Conservation (phyloP, 257 asterid genomes). For the Lantana camara region DNA sequence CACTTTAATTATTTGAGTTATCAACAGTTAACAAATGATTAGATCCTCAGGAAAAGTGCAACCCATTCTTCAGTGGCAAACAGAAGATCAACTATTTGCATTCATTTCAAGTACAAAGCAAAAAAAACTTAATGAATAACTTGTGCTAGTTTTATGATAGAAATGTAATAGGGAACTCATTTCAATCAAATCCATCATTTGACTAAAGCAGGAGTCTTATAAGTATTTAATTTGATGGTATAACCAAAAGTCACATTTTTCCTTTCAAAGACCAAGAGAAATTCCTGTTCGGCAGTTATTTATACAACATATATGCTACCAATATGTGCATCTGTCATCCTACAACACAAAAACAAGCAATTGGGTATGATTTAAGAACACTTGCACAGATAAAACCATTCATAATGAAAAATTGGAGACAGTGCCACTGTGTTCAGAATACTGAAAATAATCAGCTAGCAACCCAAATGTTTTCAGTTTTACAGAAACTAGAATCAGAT, state of each 20-base stretch:
- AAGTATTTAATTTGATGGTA: neutral
- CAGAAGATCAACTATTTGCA: neutral
- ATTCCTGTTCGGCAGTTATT: neutral
- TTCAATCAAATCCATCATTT: conserved; percentile 14
- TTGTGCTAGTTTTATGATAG: neutral
- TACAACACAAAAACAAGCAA: conserved; percentile 9
- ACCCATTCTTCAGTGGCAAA: conserved; percentile 20
- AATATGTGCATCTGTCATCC: conserved; percentile 1
- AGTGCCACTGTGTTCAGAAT: conserved; percentile 14
- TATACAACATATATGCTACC: neutral
- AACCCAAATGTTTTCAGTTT: conserved; percentile 24
- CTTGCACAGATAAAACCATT: neutral
- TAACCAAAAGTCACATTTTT: conserved; percentile 6
- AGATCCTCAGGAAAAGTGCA: conserved; percentile 3
- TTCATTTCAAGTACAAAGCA: conserved; percentile 16
- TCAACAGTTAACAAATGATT: conserved; percentile 4
- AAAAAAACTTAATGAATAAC: conserved; percentile 8
- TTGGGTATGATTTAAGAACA: neutral
- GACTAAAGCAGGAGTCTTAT: neutral
- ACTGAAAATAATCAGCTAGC: conserved; percentile 25
- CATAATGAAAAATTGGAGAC: conserved; percentile 12
- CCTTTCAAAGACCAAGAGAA: conserved; percentile 4
- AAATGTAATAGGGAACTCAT: neutral
- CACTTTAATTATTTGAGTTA: conserved; percentile 9
- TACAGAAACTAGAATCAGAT: conserved; percentile 63